Base-by-base conservation (phyloP, 2,329 filamentous ascomycete genomes). In the Penicillium sp. region DNA sequence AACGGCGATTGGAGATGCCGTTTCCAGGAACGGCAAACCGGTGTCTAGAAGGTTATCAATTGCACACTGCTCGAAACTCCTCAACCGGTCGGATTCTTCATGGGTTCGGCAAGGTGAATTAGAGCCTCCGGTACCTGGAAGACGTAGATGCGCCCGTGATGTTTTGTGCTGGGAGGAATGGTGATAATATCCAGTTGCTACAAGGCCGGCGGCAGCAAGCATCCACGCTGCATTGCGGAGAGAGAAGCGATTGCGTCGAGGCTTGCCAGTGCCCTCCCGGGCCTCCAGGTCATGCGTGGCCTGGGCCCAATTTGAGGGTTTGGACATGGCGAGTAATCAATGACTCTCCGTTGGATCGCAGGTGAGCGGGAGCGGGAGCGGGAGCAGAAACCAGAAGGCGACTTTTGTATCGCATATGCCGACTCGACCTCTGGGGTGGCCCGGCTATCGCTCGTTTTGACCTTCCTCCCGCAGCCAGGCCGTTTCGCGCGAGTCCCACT, bases 11-110 rank as follows among this genome's bases (percentile, higher is more conserved):
- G 80, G 79, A 2, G 68, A 69, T 42, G 79, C 74, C 4, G 73
- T 72, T 24, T 54, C 33, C 12, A 64, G 26, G 23, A 64, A 62
- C 4, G 52, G 52, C 15, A 60, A 26, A 1, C 55, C 58, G 1
- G 61, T 64, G 1, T 51, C 46, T 15, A 76, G 75, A 10, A 83
- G 67, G 39, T 78, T 83, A 29, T 74, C 59, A 50, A 84, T 80
- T 12, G 83, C 77, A 62, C 84, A 87, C 67, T 74, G 58, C 33
- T 76, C 71, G 55, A 80, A 51, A 4, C n/a, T 26, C n/a, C 27
- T 39, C 32, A 44, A n/a, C 3, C 17, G 42, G 7, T 41, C 17
- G 29, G 27, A 7, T 15, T 40, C 29, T 26, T 29, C 30, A 29
- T 29, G 23, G n/a, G 4, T 9, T 13, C 17, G 24, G 21, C 45